Conservation (phyloP, 2,329 filamentous ascomycete species). For the Paraconiothyrium brasiliense region DNA sequence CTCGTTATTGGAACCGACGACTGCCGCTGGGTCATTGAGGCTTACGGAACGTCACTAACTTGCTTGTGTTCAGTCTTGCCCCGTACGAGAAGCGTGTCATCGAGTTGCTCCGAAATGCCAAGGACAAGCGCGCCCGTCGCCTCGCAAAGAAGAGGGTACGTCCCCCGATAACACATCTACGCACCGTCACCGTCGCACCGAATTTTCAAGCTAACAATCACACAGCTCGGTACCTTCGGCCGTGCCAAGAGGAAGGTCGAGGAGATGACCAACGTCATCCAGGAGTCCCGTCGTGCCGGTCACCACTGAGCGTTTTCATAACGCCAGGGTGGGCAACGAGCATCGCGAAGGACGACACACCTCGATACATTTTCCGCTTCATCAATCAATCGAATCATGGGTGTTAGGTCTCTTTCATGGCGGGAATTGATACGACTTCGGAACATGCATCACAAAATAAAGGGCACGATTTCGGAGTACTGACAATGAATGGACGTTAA, state of each 20-base stretch:
- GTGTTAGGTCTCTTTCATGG: constrained; percentile 48
- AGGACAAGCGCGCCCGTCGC: constrained; percentile 99
- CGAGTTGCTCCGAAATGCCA: constrained; percentile 98
- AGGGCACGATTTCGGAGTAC: constrained; percentile 46
- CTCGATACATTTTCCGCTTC: constrained; percentile 39
- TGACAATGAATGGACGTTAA: constrained; percentile 43
- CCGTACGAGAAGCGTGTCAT: constrained; percentile 95
- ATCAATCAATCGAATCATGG: constrained; percentile 33
- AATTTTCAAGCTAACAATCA: constrained; percentile 36
- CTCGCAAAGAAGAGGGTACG: constrained; percentile 98
- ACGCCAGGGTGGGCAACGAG: constrained; percentile 32
- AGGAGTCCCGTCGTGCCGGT: constrained; percentile 85
- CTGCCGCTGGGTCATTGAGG: not conserved
- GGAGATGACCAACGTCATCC: constrained; percentile 97
- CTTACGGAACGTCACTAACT: constrained; percentile 19
- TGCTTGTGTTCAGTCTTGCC: constrained; percentile 48
- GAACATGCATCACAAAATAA: constrained; percentile 40
- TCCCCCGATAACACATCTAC: constrained; percentile 34
- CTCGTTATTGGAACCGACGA: not conserved
- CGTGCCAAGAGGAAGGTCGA: constrained; percentile 99
- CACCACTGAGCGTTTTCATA: constrained; percentile 65
- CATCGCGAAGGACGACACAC: constrained; percentile 23
- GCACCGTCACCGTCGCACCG: constrained; percentile 1
- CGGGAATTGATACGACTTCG: constrained; percentile 42
- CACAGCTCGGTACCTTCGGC: constrained; percentile 93